These are phyloP conservation scores for Hanseniaspora guilliermondii DNA, from an alignment of 805 yeast species.

Conservation along the genomic window DNA sequence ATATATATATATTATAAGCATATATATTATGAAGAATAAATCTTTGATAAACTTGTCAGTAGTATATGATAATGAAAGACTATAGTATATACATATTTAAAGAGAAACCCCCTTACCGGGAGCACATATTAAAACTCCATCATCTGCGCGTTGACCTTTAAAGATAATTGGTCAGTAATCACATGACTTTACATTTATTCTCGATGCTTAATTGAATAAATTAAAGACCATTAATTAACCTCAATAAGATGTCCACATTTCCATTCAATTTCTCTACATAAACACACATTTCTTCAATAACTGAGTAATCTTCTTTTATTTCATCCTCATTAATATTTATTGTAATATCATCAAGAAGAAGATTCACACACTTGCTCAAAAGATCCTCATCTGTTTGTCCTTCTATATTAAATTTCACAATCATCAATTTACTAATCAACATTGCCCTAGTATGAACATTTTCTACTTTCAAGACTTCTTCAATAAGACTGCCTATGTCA, in stretches of 20 bases:
- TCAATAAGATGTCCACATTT: neutral
- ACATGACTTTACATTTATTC: neutral
- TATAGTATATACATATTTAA: too few relatives aligned
- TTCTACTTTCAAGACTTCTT: neutral
- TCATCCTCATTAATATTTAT: neutral
- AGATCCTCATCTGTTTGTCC: neutral
- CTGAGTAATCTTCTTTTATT: neutral
- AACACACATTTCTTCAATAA: neutral
- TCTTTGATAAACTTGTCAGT: too few relatives aligned
- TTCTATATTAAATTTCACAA: conserved; percentile 1
- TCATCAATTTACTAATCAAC: neutral
- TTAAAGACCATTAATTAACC: neutral
- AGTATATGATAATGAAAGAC: too few relatives aligned
- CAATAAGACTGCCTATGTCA: neutral
- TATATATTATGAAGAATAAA: too few relatives aligned
- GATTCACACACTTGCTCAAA: neutral
- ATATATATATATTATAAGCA: too few relatives aligned
- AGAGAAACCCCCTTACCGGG: too few relatives aligned
- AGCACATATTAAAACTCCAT: too few relatives aligned
- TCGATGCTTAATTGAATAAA: neutral
- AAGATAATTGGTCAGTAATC: neutral
- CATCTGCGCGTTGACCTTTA: too few relatives aligned
- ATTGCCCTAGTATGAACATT: neutral
- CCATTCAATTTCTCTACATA: neutral
- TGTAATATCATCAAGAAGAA: neutral